phyloP scores from a whole-genome alignment of 805 yeast genomes.

The Wickerhamiella alocasiicola region DNA sequence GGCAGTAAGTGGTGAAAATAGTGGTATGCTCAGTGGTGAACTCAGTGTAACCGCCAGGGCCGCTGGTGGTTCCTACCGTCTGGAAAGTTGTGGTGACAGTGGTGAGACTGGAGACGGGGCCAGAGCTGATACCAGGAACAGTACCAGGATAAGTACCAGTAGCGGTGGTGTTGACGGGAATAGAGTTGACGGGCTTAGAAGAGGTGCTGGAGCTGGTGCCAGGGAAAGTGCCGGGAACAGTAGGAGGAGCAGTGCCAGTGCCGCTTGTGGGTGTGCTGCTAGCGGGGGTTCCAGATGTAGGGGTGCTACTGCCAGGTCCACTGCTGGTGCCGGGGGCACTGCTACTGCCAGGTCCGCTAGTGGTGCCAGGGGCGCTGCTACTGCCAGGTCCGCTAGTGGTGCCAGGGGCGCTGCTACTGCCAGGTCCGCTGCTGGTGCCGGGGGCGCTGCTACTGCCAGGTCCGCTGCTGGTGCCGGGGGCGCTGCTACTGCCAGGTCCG shows the following conservation, averaged over 20 bases:
- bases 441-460: background rate
- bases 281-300: conserved; percentile 1
- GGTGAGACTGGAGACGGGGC: background rate
- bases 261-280: background rate
- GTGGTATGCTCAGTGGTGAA: conserved; percentile 8
- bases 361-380: conserved; percentile 3
- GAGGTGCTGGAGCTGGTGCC: background rate
- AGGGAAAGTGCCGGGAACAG: conserved; percentile 3
- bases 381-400: background rate
- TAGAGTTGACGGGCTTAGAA: background rate
- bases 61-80: conserved; percentile 4
- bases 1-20: conserved; percentile 9
- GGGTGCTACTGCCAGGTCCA: background rate
- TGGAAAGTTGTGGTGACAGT: conserved; percentile 5
- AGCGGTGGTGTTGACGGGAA: background rate
- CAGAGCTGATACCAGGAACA: background rate
- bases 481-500: background rate
- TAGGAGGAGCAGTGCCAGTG: background rate
- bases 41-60: conserved; percentile 2
- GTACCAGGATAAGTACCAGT: background rate
- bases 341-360: background rate
- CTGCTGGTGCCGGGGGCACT: background rate
- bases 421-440: conserved; percentile 1
- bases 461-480: background rate
- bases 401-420: background rate